phyloP scores from a whole-genome alignment of 352 stramenopile species.

The Phytophthora brassicae region DNA sequence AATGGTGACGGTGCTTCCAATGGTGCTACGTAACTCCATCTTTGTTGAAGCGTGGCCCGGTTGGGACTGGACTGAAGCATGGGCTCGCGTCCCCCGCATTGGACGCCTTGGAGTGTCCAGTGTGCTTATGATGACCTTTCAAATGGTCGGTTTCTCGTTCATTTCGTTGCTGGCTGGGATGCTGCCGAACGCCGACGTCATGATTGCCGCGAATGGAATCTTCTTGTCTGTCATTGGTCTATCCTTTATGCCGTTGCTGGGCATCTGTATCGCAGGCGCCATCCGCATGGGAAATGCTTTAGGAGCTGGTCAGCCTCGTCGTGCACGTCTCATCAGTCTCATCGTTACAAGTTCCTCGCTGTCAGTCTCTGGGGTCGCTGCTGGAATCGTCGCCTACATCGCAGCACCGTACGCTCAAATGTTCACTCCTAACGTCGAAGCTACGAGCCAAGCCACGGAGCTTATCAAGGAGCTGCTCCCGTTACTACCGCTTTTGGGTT shows the following conservation, averaged over 20 bases:
- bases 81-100: conserved; percentile 43
- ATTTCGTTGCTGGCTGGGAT: conserved; percentile 57
- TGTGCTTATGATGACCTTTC: conserved; percentile 56
- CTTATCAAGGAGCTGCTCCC: conserved; percentile 38
- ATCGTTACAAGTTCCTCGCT: conserved; percentile 35
- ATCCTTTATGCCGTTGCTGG: conserved; percentile 51
- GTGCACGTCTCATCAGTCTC: conserved; percentile 42
- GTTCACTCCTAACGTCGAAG: conserved; percentile 43
- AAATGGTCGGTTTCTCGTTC: conserved; percentile 44
- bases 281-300: conserved; percentile 65
- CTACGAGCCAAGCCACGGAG: conserved; percentile 26
- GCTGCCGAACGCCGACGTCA: conserved; percentile 48
- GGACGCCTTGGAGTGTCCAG: conserved; percentile 40
- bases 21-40: conserved; percentile 48
- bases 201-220: conserved; percentile 58
- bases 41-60: conserved; percentile 66
- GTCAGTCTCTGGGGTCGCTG: conserved; percentile 35
- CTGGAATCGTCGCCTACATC: conserved; percentile 32
- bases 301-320: conserved; percentile 45
- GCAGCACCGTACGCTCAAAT: conserved; percentile 37
- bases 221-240: conserved; percentile 49
- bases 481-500: conserved; percentile 40
- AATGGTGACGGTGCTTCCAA: conserved; percentile 43
- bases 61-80: conserved; percentile 42
- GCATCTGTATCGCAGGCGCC: conserved; percentile 47